Evolutionary conservation across 2,329 filamentous ascomycete genomes (phyloP), one percentile per base, ranked within the genome.

Genomic region (Penicillium capsulatum): DNA sequence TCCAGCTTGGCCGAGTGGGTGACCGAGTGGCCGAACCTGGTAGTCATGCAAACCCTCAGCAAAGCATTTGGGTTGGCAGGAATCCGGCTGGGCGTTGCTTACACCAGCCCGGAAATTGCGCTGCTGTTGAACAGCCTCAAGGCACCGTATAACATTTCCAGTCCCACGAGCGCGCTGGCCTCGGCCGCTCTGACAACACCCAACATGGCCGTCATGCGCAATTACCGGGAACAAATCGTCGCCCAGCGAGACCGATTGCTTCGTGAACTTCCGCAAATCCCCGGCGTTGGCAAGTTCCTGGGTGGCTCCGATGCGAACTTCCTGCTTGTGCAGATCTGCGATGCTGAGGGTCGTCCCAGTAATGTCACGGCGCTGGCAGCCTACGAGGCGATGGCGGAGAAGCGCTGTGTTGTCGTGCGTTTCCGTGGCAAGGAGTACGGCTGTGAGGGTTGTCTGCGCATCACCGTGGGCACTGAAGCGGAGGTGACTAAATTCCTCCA

Each of bases 41-140:
- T 96, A 13, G 90, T 98, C 41, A 88, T 97, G 86, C 92, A 98
- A 73, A 98, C 92, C 1, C 76, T 97, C n/a, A 94, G 86, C 57
- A 98, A 98, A 66, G 92, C 89, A 0, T 98, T 98, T 60, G 92
- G 92, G 17, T 78, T 98, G 59, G 92, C 92, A 3, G 92, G 91
- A 35, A 95, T 98, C 60, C 77, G 92, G 11, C 75, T 98, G 1
- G 92, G 92, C 32, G 86, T 82, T 6, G 88, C 87, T 1, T 98
- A 96, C 61, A 78, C 86, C 4, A 78, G 81, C 7, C 74, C 81
- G 0, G 75, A 80, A 4, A 83, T 98, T 47, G 89, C 91, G 2
- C 67, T 70, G 11, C 72, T 98, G 9, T 75, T 98, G 39, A 98
- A 98, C 70, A 89, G 77, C 61, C 75, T 98, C 58, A 97, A 97